Evolutionary conservation across 2,329 filamentous ascomycete genomes (phyloP).

Genomic region (Botrytis squamosa): DNA sequence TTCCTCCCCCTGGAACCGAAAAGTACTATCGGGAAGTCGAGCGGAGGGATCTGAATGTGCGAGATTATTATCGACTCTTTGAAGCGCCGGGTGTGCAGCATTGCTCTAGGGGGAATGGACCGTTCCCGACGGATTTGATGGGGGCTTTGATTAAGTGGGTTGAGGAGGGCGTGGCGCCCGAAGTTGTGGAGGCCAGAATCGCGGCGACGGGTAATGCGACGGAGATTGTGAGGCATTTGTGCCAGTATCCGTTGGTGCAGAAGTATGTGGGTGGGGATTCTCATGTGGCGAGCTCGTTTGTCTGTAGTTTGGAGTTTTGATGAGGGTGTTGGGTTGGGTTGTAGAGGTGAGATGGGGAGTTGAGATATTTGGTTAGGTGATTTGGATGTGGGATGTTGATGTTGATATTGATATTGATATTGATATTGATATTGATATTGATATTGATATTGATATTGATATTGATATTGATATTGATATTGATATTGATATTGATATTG

Average conservation of each 20-base stretch:
- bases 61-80: constrained; percentile 40
- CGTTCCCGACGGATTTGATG: constrained; percentile 31
- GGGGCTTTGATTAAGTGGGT: constrained; percentile 37
- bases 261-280: constrained; percentile 1
- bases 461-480: too few relatives aligned
- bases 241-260: neutral
- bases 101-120: constrained; percentile 36
- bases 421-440: too few relatives aligned
- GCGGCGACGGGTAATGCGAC: neutral
- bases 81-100: constrained; percentile 39
- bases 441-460: too few relatives aligned
- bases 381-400: neutral
- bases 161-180: constrained; percentile 38
- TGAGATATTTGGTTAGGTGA: neutral
- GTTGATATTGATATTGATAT: too few relatives aligned
- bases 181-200: constrained; percentile 18
- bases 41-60: constrained; percentile 20
- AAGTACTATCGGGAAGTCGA: constrained; percentile 34
- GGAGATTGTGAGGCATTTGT: neutral
- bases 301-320: constrained; percentile 2
- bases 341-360: too few relatives aligned
- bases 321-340: neutral
- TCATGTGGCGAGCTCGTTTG: neutral
- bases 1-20: constrained; percentile 23
- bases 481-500: too few relatives aligned